Evolutionary conservation across 352 stramenopile genomes (phyloP).

Genomic region (Pythium aphanidermatum): DNA sequence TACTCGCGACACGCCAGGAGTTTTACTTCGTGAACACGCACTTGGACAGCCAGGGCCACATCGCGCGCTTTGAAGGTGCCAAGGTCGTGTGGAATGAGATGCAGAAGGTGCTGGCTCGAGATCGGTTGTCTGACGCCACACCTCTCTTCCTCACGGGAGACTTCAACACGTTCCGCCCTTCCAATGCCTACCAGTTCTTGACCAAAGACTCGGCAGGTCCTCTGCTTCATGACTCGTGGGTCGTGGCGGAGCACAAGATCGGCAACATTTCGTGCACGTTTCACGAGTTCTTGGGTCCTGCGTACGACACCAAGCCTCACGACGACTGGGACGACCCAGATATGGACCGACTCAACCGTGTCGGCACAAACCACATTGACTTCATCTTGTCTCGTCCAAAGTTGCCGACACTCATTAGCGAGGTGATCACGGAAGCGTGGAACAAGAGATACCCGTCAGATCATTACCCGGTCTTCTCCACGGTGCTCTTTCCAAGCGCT

Average conservation of each 20-base stretch:
- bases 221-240: constrained; percentile 63
- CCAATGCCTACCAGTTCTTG: constrained; percentile 70
- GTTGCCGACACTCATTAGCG: constrained; percentile 57
- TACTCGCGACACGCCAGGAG: constrained; percentile 20
- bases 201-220: constrained; percentile 49
- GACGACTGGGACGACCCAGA: constrained; percentile 32
- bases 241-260: constrained; percentile 46
- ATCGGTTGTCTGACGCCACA: constrained; percentile 9
- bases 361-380: constrained; percentile 80
- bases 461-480: constrained; percentile 78
- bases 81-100: constrained; percentile 28
- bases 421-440: constrained; percentile 78
- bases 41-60: constrained; percentile 22
- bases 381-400: constrained; percentile 79
- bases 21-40: constrained; percentile 34
- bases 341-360: constrained; percentile 40
- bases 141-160: constrained; percentile 78
- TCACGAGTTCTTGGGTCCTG: constrained; percentile 63
- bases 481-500: constrained; percentile 66
- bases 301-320: constrained; percentile 31
- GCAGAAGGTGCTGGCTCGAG: constrained; percentile 8
- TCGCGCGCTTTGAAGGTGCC: constrained; percentile 22
- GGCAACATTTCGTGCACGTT: constrained; percentile 81
- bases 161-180: constrained; percentile 86
- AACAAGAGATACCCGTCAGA: constrained; percentile 78